Conservation (phyloP, 1,284 basidiomycete genomes). For the Apiotrichum brassicae region DNA sequence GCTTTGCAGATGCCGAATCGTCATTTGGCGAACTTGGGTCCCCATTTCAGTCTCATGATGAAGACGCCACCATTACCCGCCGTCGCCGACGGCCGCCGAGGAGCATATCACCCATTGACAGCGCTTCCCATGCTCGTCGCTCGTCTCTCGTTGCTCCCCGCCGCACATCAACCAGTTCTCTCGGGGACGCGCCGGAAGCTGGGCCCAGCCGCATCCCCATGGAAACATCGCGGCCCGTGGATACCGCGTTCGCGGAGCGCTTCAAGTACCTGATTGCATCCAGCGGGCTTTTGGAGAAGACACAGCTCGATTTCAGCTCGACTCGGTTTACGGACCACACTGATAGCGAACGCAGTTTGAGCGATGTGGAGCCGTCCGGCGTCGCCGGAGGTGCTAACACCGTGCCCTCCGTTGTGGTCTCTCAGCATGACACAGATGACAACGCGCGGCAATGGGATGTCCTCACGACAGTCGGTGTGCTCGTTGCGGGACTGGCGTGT, state of each 20-base stretch:
- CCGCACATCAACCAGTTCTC: not conserved
- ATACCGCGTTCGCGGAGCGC: slow-evolving; percentile 31
- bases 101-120: not conserved
- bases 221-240: not conserved
- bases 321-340: not conserved
- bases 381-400: not conserved
- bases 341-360: not conserved
- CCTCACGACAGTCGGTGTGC: not conserved
- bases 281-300: slow-evolving; percentile 34
- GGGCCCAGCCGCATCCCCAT: not conserved
- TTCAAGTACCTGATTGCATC: slow-evolving; percentile 43
- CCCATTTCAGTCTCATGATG: not conserved
- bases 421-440: not conserved
- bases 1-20: slow-evolving; percentile 12
- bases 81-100: not conserved
- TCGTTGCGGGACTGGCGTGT: not conserved
- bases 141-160: too few species aligned
- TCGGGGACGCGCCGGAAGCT: too few species aligned
- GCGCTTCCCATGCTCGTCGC: too few species aligned
- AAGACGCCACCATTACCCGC: slow-evolving; percentile 1
- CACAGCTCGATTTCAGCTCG: slow-evolving; percentile 4
- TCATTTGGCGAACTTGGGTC: slow-evolving; percentile 12
- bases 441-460: not conserved
- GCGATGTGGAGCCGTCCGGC: too few species aligned
- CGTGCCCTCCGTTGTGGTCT: not conserved